These are phyloP conservation scores for Sistotremastrum niveocremeum DNA, from an alignment of 768 basidiomycete species.

Conservation along the genomic window DNA sequence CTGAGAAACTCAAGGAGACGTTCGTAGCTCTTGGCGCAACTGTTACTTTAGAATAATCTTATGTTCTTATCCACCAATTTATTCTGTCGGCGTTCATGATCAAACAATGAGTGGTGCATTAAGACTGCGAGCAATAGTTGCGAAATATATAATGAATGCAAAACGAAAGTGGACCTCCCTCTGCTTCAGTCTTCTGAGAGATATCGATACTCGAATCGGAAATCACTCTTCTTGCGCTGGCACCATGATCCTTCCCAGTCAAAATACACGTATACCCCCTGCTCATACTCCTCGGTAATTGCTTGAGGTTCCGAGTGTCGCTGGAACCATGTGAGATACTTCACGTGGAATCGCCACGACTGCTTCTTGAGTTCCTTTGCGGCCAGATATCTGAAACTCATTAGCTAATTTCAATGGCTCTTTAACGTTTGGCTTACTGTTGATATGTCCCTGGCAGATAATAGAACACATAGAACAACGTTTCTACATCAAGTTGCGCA, in stretches of 20 bases:
- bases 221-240: constrained; percentile 95
- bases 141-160: constrained; percentile 6
- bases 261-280: constrained; percentile 98
- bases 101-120: constrained; percentile 8
- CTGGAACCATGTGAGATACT: constrained; percentile 99
- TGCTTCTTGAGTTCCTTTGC: constrained; percentile 95
- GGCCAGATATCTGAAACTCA: constrained; percentile 61
- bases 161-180: background rate
- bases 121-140: constrained; percentile 4
- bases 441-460: constrained; percentile 96
- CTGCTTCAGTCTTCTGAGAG: constrained; percentile 67
- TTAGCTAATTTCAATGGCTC: constrained; percentile 1
- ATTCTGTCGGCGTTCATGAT: constrained; percentile 3
- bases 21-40: constrained; percentile 84
- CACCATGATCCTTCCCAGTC: constrained; percentile 99
- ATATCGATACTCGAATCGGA: constrained; percentile 94
- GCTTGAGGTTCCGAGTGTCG: constrained; percentile 95
- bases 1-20: constrained; percentile 88
- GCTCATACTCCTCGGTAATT: constrained; percentile 98
- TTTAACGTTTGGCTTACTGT: constrained; percentile 45
- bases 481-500: constrained; percentile 88
- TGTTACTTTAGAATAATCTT: constrained; percentile 62
- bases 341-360: constrained; percentile 98
- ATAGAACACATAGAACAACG: constrained; percentile 97
- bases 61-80: background rate